A percentile compares a stretch with the other conserved stretches of the same genome.
Conservation (phyloP, 768 basidiomycete species). For the Phylloporus scabripes region DNA sequence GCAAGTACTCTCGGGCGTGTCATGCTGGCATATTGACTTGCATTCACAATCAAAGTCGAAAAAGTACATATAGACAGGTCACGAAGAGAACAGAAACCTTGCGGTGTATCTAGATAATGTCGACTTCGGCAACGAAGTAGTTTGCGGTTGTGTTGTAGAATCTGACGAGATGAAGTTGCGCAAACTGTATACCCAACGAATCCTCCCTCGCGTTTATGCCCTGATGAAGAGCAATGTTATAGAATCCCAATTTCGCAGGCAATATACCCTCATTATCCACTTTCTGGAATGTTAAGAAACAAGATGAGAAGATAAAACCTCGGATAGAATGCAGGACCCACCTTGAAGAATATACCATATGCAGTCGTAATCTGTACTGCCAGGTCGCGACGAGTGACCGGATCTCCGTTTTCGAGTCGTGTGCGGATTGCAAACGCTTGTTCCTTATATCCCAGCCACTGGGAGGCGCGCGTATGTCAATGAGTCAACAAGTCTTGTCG, state of each 20-base stretch:
- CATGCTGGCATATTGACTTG: no score
- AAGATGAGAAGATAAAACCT: background rate
- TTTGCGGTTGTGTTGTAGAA: background rate
- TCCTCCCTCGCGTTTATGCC: background rate
- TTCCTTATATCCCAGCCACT: background rate
- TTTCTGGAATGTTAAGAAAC: background rate
- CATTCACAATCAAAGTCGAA: no score
- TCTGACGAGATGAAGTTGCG: background rate
- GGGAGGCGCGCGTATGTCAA: background rate
- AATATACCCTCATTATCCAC: background rate
- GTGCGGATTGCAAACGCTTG: background rate
- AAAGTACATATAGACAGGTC: no score
- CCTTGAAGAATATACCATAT: background rate
- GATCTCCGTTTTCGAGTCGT: background rate
- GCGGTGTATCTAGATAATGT: conserved; percentile 1
- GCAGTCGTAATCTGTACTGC: background rate
- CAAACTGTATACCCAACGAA: conserved; percentile 3
- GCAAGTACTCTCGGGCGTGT: no score
- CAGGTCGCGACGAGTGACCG: background rate
- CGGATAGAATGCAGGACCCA: background rate
- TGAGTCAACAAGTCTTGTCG: background rate
- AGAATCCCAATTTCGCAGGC: background rate
- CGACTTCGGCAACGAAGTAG: background rate
- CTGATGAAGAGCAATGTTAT: conserved; percentile 6
- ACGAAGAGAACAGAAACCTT: no score